A percentile compares a stretch with the other conserved stretches of the same genome.
These are phyloP conservation scores for Monosporascus ibericus DNA, from an alignment of 2,329 filamentous ascomycete genomes.

Conservation along the genomic window DNA sequence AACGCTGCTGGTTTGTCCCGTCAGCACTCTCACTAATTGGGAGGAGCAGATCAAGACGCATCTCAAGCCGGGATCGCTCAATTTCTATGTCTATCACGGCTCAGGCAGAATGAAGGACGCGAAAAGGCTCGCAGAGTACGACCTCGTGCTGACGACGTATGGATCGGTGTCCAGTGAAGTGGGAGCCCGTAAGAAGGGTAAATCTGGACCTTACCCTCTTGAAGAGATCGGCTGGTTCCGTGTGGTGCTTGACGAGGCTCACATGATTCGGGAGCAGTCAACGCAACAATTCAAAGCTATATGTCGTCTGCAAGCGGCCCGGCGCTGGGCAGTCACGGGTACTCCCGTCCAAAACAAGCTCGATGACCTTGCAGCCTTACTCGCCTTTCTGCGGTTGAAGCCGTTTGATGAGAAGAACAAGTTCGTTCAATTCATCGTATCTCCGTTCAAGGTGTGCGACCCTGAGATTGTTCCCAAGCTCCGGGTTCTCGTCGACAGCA, in stretches of 20 bases:
- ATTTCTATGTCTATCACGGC: conserved; percentile 83
- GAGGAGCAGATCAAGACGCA: conserved; percentile 86
- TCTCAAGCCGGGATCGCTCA: conserved; percentile 57
- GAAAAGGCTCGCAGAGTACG: conserved; percentile 62
- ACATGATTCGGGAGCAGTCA: conserved; percentile 82
- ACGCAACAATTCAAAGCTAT: conserved; percentile 82
- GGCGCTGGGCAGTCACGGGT: conserved; percentile 95
- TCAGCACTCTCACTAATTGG: conserved; percentile 93
- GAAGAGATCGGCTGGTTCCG: conserved; percentile 85
- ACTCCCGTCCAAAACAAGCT: conserved; percentile 93
- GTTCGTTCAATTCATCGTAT: conserved; percentile 75
- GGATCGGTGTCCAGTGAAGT: conserved; percentile 80
- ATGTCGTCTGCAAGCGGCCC: conserved; percentile 69
- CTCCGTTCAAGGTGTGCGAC: conserved; percentile 82
- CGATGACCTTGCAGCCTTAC: conserved; percentile 80
- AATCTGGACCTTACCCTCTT: conserved; percentile 57
- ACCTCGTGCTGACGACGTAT: conserved; percentile 90
- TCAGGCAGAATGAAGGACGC: conserved; percentile 65
- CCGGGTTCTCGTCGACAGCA: conserved; percentile 85
- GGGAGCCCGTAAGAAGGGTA: conserved; percentile 54
- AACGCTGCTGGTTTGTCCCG: conserved; percentile 80
- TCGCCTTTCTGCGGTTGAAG: conserved; percentile 76
- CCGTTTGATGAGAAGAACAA: conserved; percentile 75
- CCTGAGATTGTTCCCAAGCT: conserved; percentile 78
- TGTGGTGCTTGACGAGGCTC: conserved; percentile 89